These are phyloP conservation scores for Quercus lobata DNA, from an alignment of 331 rosid genomes.

Conservation along the genomic window DNA sequence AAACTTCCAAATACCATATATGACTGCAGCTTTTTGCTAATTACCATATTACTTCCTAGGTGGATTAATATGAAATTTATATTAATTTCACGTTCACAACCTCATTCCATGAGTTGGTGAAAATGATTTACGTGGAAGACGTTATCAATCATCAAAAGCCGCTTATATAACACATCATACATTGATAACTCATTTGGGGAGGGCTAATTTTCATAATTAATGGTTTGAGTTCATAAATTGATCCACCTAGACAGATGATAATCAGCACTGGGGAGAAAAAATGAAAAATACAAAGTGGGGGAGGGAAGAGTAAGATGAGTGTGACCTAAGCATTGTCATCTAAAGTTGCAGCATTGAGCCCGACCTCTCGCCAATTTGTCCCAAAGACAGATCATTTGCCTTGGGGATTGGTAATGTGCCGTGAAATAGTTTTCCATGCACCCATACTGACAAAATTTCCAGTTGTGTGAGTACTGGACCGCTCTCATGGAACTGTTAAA, in stretches of 20 bases:
- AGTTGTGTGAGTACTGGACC: slow-evolving; percentile 86
- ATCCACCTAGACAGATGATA: not conserved
- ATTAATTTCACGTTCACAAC: too few species aligned
- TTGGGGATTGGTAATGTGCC: slow-evolving; percentile 96
- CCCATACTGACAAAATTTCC: slow-evolving; percentile 98
- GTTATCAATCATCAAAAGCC: not conserved
- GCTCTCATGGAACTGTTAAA: slow-evolving; percentile 48
- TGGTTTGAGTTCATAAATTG: not conserved
- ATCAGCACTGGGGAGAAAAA: not conserved
- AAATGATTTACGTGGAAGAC: not conserved
- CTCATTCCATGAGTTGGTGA: too few species aligned
- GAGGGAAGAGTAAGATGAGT: not conserved
- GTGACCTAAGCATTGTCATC: slow-evolving; percentile 33
- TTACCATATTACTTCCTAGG: too few species aligned
- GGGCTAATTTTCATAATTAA: not conserved
- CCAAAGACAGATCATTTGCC: slow-evolving; percentile 96
- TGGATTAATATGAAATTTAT: too few species aligned
- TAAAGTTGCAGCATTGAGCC: slow-evolving; percentile 88
- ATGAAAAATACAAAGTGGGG: not conserved
- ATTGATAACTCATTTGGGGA: not conserved
- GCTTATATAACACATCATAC: not conserved
- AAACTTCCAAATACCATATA: too few species aligned
- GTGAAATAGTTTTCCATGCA: slow-evolving; percentile 88
- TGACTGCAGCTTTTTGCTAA: too few species aligned
- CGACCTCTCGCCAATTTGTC: slow-evolving; percentile 74